phyloP scores from a whole-genome alignment of 306 rosid species.

The Quercus parvula region DNA sequence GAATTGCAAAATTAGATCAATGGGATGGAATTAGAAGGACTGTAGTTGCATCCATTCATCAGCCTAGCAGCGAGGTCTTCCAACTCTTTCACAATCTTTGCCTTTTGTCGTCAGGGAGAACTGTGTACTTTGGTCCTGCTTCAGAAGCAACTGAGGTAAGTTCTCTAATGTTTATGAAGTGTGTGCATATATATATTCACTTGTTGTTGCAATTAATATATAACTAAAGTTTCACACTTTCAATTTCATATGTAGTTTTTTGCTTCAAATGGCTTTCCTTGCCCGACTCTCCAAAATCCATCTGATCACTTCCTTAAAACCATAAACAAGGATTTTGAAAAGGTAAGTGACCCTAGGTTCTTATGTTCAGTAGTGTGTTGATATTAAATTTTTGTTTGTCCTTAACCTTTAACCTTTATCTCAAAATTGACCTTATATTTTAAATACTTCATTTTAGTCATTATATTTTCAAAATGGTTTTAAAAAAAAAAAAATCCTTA shows the following conservation, averaged over 20 bases:
- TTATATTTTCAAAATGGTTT: too few relatives aligned
- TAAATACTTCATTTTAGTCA: not conserved
- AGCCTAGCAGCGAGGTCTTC: constrained; percentile 67
- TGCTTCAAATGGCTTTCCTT: constrained; percentile 59
- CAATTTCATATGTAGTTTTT: constrained; percentile 45
- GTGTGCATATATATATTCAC: too few relatives aligned
- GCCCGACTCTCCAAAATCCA: constrained; percentile 62
- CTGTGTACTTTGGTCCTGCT: constrained; percentile 73
- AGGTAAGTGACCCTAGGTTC: constrained; percentile 21
- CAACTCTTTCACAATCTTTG: constrained; percentile 64
- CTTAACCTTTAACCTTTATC: too few relatives aligned
- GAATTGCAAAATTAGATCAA: constrained; percentile 39
- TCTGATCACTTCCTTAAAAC: constrained; percentile 69
- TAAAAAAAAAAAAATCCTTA: too few relatives aligned
- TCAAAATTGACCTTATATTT: not conserved
- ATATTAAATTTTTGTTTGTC: not conserved
- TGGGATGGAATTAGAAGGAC: constrained; percentile 40
- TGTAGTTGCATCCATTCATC: constrained; percentile 62
- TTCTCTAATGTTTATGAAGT: too few relatives aligned
- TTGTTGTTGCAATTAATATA: not conserved
- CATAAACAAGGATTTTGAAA: constrained; percentile 69
- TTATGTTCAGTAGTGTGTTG: too few relatives aligned
- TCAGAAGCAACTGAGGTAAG: constrained; percentile 53
- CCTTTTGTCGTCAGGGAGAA: constrained; percentile 58
- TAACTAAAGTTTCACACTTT: not conserved